Base-by-base conservation (phyloP, 768 basidiomycete genomes). In the Leucosporidium creatinivorum region DNA sequence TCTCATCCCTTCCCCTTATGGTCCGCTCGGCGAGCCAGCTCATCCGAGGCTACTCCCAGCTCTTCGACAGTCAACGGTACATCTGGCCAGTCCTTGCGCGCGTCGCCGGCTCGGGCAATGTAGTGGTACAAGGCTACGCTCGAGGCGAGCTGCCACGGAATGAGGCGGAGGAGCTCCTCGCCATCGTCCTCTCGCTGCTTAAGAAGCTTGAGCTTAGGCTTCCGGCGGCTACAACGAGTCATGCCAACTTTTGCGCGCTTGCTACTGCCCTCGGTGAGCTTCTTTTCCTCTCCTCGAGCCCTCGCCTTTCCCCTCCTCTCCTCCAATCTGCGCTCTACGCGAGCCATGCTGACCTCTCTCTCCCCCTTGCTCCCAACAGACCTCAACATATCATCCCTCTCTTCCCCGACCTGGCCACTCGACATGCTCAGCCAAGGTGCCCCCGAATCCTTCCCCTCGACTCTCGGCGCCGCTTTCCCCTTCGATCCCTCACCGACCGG, bases 41-140 rank as follows among this genome's bases (percentile, higher is more conserved):
- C 26, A 18, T 62, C 36, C 13, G 3, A 5, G 36, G 54, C 36
- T 62, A 62, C 26, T 30, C 44, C 21, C 19, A 7, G 17, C 15
- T 54, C 17, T 54, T 62, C 61, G 31, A n/a, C 51, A 30, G 36
- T 4, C 51, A 51, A 19, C 52, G 61, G 2, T 26, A 39, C 51
- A 52, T 55, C 52, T 62, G 61, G 61, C n/a, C 52, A 18, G 61
- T 62, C 39, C 51, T 62, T 36, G 51, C 51, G 15, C 61, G 61
- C 15, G 33, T 55, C 52, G 61, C 54, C 33, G 61, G 51, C n/a
- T 51, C 61, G 5, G 61, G 61, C 4, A 49, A 62, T 36, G 61
- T 52, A 7, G n/a, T 62, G 25, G 51, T 62, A 3, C 61, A 62
- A 30, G 33, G 51, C 3, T 26, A 44, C 25, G 51, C 51, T 51